phyloP scores from a whole-genome alignment of 495 filamentous ascomycete species.

The Melanomma pulvis-pyrius region DNA sequence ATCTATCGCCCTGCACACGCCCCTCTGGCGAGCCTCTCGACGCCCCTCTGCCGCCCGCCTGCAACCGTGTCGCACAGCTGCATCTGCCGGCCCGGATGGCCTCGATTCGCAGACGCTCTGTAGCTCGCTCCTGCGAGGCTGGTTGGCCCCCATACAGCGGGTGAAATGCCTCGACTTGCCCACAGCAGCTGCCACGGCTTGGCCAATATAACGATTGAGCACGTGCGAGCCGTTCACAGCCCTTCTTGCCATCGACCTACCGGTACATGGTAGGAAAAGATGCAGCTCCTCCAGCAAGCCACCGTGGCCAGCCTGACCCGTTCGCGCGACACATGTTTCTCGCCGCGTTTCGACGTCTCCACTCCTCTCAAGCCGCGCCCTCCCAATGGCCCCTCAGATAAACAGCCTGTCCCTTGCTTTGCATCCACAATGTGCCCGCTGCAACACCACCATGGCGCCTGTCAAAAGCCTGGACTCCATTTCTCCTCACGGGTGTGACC shows the following conservation, averaged over 20 bases:
- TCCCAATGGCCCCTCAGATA: conserved; percentile 4
- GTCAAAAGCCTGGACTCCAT: neutral
- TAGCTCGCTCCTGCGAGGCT: neutral
- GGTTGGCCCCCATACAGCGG: conserved; percentile 7
- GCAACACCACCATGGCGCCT: conserved; percentile 8
- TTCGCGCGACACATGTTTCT: neutral
- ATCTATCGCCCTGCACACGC: conserved; percentile 7
- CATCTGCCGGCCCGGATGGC: neutral
- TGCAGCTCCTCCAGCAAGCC: too few species aligned
- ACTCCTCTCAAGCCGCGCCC: neutral
- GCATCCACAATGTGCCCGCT: neutral
- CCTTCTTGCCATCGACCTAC: too few species aligned
- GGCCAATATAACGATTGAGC: conserved; percentile 34
- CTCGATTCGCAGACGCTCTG: neutral
- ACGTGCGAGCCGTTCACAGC: neutral
- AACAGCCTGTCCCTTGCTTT: neutral
- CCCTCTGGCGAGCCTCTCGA: neutral
- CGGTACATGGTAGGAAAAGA: too few species aligned
- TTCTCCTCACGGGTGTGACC: neutral
- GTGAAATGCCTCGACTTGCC: conserved; percentile 19
- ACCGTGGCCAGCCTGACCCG: neutral
- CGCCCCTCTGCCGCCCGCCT: too few species aligned
- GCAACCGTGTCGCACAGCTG: conserved; percentile 10
- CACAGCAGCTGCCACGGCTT: conserved; percentile 11
- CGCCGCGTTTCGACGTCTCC: neutral